Percentiles rank a stretch among this genome's conserved stretches.
These are phyloP conservation scores for Hymenoscyphus fraxineus DNA, from an alignment of 2,329 filamentous ascomycete genomes.

Conservation along the genomic window DNA sequence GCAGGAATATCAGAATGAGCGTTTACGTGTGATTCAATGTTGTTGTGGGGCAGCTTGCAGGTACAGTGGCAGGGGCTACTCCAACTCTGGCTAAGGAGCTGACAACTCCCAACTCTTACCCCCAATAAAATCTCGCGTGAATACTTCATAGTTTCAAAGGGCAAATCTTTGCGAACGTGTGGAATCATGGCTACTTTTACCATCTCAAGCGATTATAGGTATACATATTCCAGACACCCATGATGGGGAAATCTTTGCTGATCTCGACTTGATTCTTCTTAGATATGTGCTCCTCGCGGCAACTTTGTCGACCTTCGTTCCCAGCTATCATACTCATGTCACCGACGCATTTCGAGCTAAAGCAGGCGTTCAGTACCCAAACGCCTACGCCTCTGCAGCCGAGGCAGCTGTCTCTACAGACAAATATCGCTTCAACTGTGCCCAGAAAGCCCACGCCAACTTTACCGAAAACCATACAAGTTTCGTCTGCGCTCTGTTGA, in stretches of 20 bases:
- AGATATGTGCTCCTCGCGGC: constrained; percentile 3
- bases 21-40: too few relatives aligned
- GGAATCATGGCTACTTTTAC: not conserved
- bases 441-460: constrained; percentile 60
- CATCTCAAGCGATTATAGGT: not conserved
- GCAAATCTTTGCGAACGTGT: not conserved
- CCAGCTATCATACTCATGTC: not conserved
- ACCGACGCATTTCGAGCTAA: not conserved
- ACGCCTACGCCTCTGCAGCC: not conserved
- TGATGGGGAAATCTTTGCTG: not conserved
- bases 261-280: not conserved
- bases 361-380: not conserved
- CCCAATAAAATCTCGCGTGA: not conserved
- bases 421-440: constrained; percentile 58
- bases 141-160: not conserved
- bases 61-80: too few relatives aligned
- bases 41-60: too few relatives aligned
- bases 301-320: constrained; percentile 1
- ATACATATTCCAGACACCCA: not conserved
- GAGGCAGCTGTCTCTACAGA: not conserved
- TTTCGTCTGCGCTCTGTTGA: constrained; percentile 49
- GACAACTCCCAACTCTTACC: too few relatives aligned
- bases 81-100: too few relatives aligned
- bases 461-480: constrained; percentile 58
- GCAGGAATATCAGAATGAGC: too few relatives aligned